Conservation (phyloP, 495 filamentous ascomycete species). For the Talaromyces ruber region DNA sequence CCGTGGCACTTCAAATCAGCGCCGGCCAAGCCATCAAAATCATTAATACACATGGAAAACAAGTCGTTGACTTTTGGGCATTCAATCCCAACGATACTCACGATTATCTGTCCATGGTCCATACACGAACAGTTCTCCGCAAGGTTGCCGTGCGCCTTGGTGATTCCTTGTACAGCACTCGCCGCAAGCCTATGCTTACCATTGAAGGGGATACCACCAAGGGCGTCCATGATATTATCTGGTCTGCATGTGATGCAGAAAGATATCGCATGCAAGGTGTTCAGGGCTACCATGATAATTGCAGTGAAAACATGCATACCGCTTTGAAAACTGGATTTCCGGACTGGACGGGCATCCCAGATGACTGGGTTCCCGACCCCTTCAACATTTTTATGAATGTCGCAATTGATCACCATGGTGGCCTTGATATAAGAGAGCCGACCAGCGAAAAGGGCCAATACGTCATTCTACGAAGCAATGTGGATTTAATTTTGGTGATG, state of each 20-base stretch:
- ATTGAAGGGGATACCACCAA: slow-evolving; percentile 28
- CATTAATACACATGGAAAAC: slow-evolving; percentile 42
- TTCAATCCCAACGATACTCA: slow-evolving; percentile 26
- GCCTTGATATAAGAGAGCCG: slow-evolving; percentile 22
- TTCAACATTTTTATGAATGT: slow-evolving; percentile 44
- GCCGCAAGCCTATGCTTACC: slow-evolving; percentile 25
- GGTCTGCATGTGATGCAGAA: slow-evolving; percentile 29
- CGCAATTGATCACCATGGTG: slow-evolving; percentile 20
- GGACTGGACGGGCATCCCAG: no score
- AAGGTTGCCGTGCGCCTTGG: slow-evolving; percentile 22
- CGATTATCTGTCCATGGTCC: slow-evolving; percentile 30
- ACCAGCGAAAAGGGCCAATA: slow-evolving; percentile 24
- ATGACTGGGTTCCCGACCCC: slow-evolving; percentile 19
- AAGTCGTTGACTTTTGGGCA: slow-evolving; percentile 44
- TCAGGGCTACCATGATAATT: slow-evolving; percentile 29
- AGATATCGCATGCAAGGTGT: slow-evolving; percentile 21
- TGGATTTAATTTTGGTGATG: slow-evolving; percentile 30
- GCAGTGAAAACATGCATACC: slow-evolving; percentile 31
- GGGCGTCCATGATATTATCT: slow-evolving; percentile 33
- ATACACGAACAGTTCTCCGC: slow-evolving; percentile 24
- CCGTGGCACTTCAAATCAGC: slow-evolving; percentile 26
- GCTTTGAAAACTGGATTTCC: slow-evolving; percentile 15
- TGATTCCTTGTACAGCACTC: slow-evolving; percentile 23
- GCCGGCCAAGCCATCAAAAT: slow-evolving; percentile 37
- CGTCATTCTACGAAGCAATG: slow-evolving; percentile 26